Base-by-base conservation (phyloP, 768 basidiomycete species). In the Termitomyces sp. region DNA sequence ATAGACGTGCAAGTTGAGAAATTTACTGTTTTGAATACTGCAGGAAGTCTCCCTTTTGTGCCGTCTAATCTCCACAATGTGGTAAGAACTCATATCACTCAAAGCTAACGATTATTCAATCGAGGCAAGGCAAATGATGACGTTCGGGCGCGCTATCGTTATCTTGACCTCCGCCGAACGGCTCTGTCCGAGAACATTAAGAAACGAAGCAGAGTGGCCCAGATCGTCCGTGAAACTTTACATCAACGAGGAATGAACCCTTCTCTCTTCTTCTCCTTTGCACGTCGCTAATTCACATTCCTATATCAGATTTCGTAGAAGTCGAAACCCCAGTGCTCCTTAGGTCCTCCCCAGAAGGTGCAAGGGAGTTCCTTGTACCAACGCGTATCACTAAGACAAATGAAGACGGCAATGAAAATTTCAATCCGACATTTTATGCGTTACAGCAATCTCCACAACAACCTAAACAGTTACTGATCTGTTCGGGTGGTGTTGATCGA, bases 371-470 rank as follows among this genome's bases (percentile, higher is more conserved):
- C 67, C 81, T 97, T 40, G 94, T 97, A 46, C 94, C 94, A 51
- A 83, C 86, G 26, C 88, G 94, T 46, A 65, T 75, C 44, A 68
- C 74, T 55, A 72, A 75, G 38, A 58, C 71, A 20, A 62, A 52
- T 55, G 49, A 60, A 41, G 56, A 63, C 65, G 58, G 63, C 57
- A 22, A 52, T 40, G 36, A 62, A 45, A 58, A 60, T 32, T 55
- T 60, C 14, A 64, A 67, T 44, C 75, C 78, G 41, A 73, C 79
- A 38, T 97, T 96, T 68, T 97, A 94, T 70, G 92, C 95, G 0
- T 80, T 97, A 50, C 86, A 92, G 11, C 95, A 97, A 72, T 97
- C 94, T 0, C 95, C 95, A 3, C 95, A 98, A 69, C 94, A 96
- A 71, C 93, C 94, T 3, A 98, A 97, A 70, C 95, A 97, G 68